Evolutionary conservation across 352 stramenopile species (phyloP).

Genomic region (Bremia lactucae): DNA sequence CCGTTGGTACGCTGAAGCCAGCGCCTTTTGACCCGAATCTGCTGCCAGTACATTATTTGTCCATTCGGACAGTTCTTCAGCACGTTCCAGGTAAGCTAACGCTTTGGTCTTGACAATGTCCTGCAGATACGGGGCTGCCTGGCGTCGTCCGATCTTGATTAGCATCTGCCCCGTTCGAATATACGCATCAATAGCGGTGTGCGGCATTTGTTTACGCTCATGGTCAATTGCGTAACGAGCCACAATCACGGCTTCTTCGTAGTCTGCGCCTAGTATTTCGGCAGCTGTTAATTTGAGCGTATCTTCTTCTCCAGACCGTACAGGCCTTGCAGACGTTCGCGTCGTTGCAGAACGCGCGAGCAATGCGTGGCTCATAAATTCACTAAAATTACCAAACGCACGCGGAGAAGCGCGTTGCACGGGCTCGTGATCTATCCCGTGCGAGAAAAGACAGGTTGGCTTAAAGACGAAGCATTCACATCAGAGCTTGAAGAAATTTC

Average conservation of each 20-base stretch:
- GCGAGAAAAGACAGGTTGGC: slow-evolving; percentile 6
- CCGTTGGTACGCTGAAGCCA: slow-evolving; percentile 35
- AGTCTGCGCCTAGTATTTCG: slow-evolving; percentile 42
- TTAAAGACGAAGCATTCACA: neutral
- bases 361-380: slow-evolving; percentile 4
- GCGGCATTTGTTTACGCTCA: slow-evolving; percentile 45
- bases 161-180: slow-evolving; percentile 57
- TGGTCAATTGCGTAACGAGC: slow-evolving; percentile 62
- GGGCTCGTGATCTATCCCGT: neutral
- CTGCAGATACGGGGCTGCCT: slow-evolving; percentile 50
- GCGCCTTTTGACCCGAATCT: slow-evolving; percentile 24
- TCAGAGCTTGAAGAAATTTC: slow-evolving; percentile 10
- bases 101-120: slow-evolving; percentile 75
- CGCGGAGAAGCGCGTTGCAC: slow-evolving; percentile 6
- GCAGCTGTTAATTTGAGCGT: slow-evolving; percentile 19
- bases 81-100: slow-evolving; percentile 59
- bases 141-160: slow-evolving; percentile 48
- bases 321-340: neutral
- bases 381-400: slow-evolving; percentile 9
- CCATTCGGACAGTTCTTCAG: slow-evolving; percentile 62
- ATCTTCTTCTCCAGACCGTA: slow-evolving; percentile 7
- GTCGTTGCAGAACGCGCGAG: neutral
- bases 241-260: slow-evolving; percentile 46
- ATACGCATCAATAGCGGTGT: slow-evolving; percentile 66
- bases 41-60: slow-evolving; percentile 28